These are phyloP conservation scores for Fusarium sacchari DNA, from an alignment of 2,329 filamentous ascomycete species.

Conservation along the genomic window DNA sequence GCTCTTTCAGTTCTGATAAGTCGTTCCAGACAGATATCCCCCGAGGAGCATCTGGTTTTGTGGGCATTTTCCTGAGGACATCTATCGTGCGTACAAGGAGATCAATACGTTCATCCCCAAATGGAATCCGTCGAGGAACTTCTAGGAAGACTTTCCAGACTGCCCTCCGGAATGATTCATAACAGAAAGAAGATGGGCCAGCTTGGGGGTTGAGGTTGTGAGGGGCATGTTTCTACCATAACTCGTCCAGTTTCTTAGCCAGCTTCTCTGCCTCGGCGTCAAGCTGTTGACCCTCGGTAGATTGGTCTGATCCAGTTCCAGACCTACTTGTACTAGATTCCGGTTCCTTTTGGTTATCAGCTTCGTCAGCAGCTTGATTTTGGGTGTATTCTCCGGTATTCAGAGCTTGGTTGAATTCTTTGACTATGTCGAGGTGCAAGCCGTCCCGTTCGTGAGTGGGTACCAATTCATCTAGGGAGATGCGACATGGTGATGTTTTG, in stretches of 20 bases:
- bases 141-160: background rate
- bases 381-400: background rate
- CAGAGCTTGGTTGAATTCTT: background rate
- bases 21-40: background rate
- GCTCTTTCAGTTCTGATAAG: background rate
- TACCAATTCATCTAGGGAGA: background rate
- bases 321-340: background rate
- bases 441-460: background rate
- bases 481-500: background rate
- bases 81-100: background rate
- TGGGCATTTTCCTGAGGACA: background rate
- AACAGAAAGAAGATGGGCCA: background rate
- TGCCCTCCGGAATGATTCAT: background rate
- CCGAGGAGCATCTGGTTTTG: background rate
- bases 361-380: background rate
- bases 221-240: background rate
- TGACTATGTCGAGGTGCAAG: background rate
- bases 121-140: background rate
- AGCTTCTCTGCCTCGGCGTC: background rate
- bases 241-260: background rate
- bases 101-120: background rate
- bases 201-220: background rate
- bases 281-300: background rate
- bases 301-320: background rate
- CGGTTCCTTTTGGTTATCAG: background rate